These are phyloP conservation scores for Aspergillus ostianus DNA, from an alignment of 495 filamentous ascomycete species.

Conservation along the genomic window DNA sequence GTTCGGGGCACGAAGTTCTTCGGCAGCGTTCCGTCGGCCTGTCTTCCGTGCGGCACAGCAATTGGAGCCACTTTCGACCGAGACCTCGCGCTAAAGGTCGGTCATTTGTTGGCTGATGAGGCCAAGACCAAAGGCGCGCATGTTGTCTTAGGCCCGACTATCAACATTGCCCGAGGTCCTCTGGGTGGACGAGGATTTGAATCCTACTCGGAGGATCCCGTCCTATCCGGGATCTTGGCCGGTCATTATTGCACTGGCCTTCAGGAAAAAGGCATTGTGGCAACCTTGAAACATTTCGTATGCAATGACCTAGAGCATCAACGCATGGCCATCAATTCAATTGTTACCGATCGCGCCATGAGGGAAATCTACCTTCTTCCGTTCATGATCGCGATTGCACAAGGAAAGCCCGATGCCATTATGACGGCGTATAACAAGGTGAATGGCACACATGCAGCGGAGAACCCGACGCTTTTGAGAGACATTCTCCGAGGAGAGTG, in stretches of 20 bases:
- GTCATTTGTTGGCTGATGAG: conserved; percentile 58
- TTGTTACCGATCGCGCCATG: conserved; percentile 62
- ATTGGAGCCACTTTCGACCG: conserved; percentile 65
- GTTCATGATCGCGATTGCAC: conserved; percentile 65
- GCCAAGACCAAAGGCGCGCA: conserved; percentile 61
- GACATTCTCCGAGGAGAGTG: conserved; percentile 67
- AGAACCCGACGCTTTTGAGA: conserved; percentile 56
- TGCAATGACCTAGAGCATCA: conserved; percentile 69
- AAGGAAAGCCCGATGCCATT: conserved; percentile 55
- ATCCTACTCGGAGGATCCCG: conserved; percentile 68
- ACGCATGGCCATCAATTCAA: conserved; percentile 57
- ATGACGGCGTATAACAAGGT: conserved; percentile 79
- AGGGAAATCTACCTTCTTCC: conserved; percentile 71
- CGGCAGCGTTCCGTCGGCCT: conserved; percentile 58
- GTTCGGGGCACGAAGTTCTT: conserved; percentile 64
- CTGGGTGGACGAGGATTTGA: conserved; percentile 73
- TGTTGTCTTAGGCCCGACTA: conserved; percentile 68
- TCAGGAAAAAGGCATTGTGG: conserved; percentile 59
- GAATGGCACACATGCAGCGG: conserved; percentile 67
- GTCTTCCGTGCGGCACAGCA: conserved; percentile 60
- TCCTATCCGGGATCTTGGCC: conserved; percentile 62
- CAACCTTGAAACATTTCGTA: conserved; percentile 71
- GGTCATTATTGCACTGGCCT: conserved; percentile 61
- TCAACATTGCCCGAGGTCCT: conserved; percentile 68
- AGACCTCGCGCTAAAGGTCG: conserved; percentile 52